These are phyloP conservation scores for Entomophthora muscae DNA, from an alignment of 371 early-diverging fungal species.

Conservation along the genomic window DNA sequence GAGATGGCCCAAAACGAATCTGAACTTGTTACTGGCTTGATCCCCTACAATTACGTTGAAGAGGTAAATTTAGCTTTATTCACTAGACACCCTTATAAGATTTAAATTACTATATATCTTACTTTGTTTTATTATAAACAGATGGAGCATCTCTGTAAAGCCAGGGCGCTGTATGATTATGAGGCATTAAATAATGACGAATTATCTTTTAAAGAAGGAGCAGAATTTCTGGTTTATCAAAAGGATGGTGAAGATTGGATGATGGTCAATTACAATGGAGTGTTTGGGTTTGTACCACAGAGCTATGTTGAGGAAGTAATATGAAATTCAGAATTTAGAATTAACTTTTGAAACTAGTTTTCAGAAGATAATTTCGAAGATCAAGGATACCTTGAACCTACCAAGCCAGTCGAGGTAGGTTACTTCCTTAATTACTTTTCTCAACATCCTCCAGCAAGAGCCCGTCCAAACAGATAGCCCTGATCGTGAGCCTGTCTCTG, in stretches of 20 bases:
- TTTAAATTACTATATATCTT: not conserved
- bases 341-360: not conserved
- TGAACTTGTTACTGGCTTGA: constrained; percentile 30
- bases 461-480: not conserved
- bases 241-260: constrained; percentile 69
- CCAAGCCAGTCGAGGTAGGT: not conserved
- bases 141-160: constrained; percentile 15
- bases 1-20: constrained; percentile 23
- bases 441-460: not conserved
- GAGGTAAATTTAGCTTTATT: constrained; percentile 24
- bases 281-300: constrained; percentile 53
- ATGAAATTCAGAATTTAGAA: not conserved
- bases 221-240: constrained; percentile 44
- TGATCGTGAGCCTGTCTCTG: not conserved
- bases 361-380: not conserved
- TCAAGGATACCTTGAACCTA: not conserved
- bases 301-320: constrained; percentile 44
- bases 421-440: not conserved
- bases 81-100: not conserved
- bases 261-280: constrained; percentile 31
- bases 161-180: constrained; percentile 60
- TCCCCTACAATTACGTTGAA: constrained; percentile 59
- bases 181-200: constrained; percentile 61
- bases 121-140: not conserved
- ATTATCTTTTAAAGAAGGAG: constrained; percentile 52